A percentile compares a stretch with the other conserved stretches of the same genome.
Conservation (phyloP, 306 rosid genomes). For the Fagus crenata region DNA sequence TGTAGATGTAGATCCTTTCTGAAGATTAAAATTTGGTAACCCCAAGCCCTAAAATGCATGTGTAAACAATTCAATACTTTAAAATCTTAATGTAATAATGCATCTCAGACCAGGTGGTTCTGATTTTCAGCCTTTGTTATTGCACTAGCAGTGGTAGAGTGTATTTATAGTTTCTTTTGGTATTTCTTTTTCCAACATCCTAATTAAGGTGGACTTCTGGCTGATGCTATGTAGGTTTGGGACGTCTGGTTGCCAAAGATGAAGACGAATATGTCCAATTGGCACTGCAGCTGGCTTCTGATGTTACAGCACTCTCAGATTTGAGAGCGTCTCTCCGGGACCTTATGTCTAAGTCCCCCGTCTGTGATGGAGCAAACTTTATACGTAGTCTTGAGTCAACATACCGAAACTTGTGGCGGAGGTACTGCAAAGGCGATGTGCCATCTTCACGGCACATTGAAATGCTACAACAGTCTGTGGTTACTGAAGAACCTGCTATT, state of each 20-base stretch:
- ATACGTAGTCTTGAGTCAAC: constrained; percentile 62
- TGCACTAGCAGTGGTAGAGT: not conserved
- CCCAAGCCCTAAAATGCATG: not conserved
- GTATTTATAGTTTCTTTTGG: not conserved
- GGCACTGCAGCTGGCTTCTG: constrained; percentile 86
- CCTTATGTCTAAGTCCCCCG: constrained; percentile 78
- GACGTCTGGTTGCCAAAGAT: constrained; percentile 64
- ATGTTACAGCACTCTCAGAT: constrained; percentile 66
- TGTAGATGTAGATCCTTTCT: not conserved
- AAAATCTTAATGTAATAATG: not conserved
- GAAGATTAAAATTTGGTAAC: not conserved
- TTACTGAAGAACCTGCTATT: constrained; percentile 33
- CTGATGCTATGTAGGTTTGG: constrained; percentile 55
- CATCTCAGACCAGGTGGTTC: not conserved
- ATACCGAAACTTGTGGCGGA: constrained; percentile 78
- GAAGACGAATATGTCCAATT: constrained; percentile 85
- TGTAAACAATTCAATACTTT: not conserved
- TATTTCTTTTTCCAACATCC: constrained; percentile 18
- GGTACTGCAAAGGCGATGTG: constrained; percentile 88
- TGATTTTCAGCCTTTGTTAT: not conserved
- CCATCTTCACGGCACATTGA: constrained; percentile 71
- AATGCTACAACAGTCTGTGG: constrained; percentile 42
- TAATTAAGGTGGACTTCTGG: constrained; percentile 17
- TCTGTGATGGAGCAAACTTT: constrained; percentile 78
- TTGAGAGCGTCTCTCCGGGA: constrained; percentile 83